Evolutionary conservation across 495 filamentous ascomycete genomes (phyloP), one percentile per base, ranked within the genome.

Genomic region (Aspergillus leporis): DNA sequence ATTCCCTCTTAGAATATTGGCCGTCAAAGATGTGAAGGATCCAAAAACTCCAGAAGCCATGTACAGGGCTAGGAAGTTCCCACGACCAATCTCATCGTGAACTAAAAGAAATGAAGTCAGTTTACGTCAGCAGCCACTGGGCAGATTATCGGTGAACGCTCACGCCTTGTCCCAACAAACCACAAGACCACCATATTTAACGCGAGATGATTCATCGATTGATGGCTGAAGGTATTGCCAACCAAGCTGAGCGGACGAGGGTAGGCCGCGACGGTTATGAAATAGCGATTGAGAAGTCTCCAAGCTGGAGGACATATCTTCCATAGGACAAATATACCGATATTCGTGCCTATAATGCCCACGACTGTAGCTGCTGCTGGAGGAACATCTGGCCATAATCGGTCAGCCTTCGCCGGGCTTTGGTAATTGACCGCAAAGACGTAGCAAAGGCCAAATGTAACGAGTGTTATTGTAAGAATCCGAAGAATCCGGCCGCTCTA

Each of bases 51-150:
- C 93, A 4, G 84, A 77, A 0, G 83, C 73, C 38, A 95, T 63
- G 70, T 91, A 95, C 6, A 96, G 75, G 8, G 87, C 86, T 4
- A 98, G 76, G 73, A 97, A 96, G 59, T 86, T 83, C 40, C 88
- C 92, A 19, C 93, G 83, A 41, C 92, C 93, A 53, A 97, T 82
- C 54, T 96, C 87, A 64, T 97, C 92, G 75, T 96, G 90, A 14
- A 94, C 82, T 81, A 10, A 5, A 41, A 48, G 19, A 14, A 36
- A 41, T n/a, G 13, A 49, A 49, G 19, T 41, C 4, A 25, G 40
- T 54, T 34, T 36, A 13, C 19, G 21, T 12, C 19, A 22, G n/a
- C 9, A 22, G 21, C 25, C 13, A 21, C 12, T n/a, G 14, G 50
- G 12, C 34, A 36, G 31, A 2, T 21, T 46, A 28, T 56, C 55